phyloP scores from a whole-genome alignment of 495 filamentous ascomycete genomes.

The Penicillium silybi region DNA sequence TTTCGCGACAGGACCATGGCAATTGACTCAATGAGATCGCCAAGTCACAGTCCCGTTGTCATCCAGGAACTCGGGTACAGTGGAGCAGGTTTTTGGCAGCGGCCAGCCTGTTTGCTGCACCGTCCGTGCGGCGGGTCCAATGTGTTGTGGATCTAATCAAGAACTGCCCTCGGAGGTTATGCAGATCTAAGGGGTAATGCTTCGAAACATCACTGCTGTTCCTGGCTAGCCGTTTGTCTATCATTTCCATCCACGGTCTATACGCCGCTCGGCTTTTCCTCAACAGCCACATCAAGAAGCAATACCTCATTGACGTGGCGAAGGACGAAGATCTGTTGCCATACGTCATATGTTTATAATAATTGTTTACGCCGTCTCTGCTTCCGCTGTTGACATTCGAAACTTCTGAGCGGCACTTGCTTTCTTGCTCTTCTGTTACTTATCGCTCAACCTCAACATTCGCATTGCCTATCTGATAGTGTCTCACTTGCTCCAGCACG shows the following conservation, averaged over 20 bases:
- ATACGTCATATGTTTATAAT: background rate
- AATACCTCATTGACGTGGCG: background rate
- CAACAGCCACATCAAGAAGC: constrained; percentile 6
- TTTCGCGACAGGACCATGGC: too few relatives aligned
- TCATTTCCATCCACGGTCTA: constrained; percentile 6
- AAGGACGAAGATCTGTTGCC: background rate
- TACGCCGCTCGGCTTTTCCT: background rate
- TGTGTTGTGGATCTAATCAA: constrained; percentile 1
- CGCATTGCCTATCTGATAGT: background rate
- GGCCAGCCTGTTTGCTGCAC: too few relatives aligned
- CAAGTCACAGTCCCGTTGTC: too few relatives aligned
- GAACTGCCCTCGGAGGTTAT: constrained; percentile 3
- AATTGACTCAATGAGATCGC: too few relatives aligned
- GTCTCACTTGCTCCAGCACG: background rate
- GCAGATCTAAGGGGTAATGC: background rate
- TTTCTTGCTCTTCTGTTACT: background rate
- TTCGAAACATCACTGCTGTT: constrained; percentile 2
- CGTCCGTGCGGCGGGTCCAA: too few relatives aligned
- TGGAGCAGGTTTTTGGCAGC: too few relatives aligned
- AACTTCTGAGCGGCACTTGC: background rate
- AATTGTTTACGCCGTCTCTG: constrained; percentile 2
- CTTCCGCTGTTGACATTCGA: background rate
- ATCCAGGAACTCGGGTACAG: too few relatives aligned
- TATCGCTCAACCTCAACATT: constrained; percentile 1
- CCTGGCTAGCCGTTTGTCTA: constrained; percentile 2